Conservation (phyloP, 108 stramenopile species). For the Cyclotella distinguenda region DNA sequence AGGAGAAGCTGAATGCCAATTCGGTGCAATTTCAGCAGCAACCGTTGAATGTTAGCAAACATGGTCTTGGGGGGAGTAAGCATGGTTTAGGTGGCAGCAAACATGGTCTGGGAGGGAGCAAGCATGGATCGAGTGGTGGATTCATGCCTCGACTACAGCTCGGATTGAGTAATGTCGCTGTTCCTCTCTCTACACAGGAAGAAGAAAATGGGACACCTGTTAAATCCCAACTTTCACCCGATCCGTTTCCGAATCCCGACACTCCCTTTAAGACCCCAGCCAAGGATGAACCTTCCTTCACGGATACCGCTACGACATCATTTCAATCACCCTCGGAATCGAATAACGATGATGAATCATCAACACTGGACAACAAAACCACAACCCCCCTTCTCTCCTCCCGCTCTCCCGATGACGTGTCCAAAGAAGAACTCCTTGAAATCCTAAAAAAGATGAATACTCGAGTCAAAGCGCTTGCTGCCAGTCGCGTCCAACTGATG, state of each 20-base stretch:
- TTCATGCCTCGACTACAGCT: conserved; percentile 32
- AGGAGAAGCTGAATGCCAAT: conserved; percentile 25
- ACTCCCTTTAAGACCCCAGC: conserved; percentile 11
- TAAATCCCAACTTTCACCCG: neutral
- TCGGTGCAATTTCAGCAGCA: conserved; percentile 1
- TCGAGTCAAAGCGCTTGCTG: conserved; percentile 71
- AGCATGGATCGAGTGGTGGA: conserved; percentile 13
- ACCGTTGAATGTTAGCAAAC: conserved; percentile 8
- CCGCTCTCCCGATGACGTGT: conserved; percentile 39
- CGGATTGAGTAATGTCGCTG: conserved; percentile 1
- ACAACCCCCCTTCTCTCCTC: conserved; percentile 24
- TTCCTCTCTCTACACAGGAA: neutral
- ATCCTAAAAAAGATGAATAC: conserved; percentile 83
- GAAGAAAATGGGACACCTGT: neutral
- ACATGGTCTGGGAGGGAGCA: conserved; percentile 16
- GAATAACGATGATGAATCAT: neutral
- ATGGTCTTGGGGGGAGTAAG: conserved; percentile 23
- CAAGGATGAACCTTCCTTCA: conserved; percentile 2
- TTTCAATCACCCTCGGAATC: neutral
- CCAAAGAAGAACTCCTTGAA: conserved; percentile 78
- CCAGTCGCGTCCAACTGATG: conserved; percentile 53
- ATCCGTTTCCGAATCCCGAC: conserved; percentile 8
- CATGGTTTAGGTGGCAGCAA: conserved; percentile 28
- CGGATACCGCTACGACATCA: neutral
- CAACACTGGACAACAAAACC: neutral